Evolutionary conservation across 176 grass and related monocot genomes (phyloP).

Genomic region (Microstegium vimineum): DNA sequence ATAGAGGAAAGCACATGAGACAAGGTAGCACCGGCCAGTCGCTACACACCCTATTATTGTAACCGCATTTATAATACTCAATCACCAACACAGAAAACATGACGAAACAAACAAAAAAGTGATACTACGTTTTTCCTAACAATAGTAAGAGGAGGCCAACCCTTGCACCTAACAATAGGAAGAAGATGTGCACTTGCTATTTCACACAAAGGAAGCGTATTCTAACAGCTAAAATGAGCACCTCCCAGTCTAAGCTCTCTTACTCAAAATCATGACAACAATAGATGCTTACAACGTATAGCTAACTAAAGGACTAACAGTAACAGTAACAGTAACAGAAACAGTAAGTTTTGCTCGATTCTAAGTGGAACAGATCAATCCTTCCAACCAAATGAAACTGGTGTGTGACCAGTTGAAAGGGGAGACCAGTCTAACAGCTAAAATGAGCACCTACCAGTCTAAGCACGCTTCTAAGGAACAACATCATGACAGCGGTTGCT

Average conservation of each 20-base stretch:
- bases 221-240: background rate
- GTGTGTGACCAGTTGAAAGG: background rate
- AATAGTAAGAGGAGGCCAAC: background rate
- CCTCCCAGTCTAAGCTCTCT: background rate
- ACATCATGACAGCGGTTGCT: background rate
- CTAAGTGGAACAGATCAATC: background rate
- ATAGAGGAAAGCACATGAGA: background rate
- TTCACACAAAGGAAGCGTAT: background rate
- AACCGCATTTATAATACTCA: background rate
- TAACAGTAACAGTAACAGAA: too few relatives aligned
- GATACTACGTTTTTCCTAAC: background rate
- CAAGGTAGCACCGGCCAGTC: constrained; percentile 50
- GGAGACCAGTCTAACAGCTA: background rate
- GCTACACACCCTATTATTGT: constrained; percentile 58
- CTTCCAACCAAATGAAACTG: background rate
- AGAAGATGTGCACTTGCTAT: background rate
- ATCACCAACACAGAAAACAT: background rate
- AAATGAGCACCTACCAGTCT: background rate
- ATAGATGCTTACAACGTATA: background rate
- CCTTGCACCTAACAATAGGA: background rate
- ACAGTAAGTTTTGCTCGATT: too few relatives aligned
- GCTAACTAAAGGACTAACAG: background rate
- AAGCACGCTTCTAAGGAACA: background rate
- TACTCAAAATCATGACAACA: background rate
- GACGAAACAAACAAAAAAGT: background rate